Evolutionary conservation across 2,329 filamentous ascomycete species (phyloP).

Genomic region (Cercospora canescens): DNA sequence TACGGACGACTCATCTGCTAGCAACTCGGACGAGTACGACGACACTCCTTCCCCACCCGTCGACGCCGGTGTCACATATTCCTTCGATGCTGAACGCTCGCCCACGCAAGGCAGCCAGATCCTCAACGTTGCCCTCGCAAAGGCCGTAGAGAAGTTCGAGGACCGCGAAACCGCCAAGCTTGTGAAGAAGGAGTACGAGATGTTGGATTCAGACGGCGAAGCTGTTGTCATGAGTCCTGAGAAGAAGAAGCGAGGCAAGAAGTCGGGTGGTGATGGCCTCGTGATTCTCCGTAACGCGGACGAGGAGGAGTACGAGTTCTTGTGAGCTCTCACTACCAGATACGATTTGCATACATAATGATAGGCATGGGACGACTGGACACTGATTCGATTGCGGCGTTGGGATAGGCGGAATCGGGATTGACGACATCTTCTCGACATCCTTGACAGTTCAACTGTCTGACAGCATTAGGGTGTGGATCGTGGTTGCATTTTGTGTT

Average conservation of each 20-base stretch:
- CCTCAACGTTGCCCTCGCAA: conserved; percentile 56
- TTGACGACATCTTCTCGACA: conserved; percentile 6
- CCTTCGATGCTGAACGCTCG: conserved; percentile 53
- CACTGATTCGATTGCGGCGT: no score
- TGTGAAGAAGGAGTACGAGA: conserved; percentile 61
- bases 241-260: conserved; percentile 38
- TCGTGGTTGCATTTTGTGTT: not conserved
- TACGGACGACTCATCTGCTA: conserved; percentile 43
- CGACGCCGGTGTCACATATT: conserved; percentile 54
- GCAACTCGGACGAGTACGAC: conserved; percentile 47
- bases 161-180: conserved; percentile 61
- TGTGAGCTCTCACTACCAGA: conserved; percentile 23
- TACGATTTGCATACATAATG: not conserved
- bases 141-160: conserved; percentile 62
- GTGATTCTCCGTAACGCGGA: conserved; percentile 28
- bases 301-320: conserved; percentile 39
- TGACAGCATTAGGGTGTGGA: conserved; percentile 9
- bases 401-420: not conserved
- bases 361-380: conserved; percentile 2
- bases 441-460: not conserved
- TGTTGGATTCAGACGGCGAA: conserved; percentile 44
- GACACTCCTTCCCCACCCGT: conserved; percentile 46
- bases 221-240: conserved; percentile 31
- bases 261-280: conserved; percentile 31
- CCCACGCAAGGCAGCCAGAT: conserved; percentile 58